Base-by-base conservation (phyloP, 2,329 filamentous ascomycete genomes). In the Emmonsiellopsis sp. region DNA sequence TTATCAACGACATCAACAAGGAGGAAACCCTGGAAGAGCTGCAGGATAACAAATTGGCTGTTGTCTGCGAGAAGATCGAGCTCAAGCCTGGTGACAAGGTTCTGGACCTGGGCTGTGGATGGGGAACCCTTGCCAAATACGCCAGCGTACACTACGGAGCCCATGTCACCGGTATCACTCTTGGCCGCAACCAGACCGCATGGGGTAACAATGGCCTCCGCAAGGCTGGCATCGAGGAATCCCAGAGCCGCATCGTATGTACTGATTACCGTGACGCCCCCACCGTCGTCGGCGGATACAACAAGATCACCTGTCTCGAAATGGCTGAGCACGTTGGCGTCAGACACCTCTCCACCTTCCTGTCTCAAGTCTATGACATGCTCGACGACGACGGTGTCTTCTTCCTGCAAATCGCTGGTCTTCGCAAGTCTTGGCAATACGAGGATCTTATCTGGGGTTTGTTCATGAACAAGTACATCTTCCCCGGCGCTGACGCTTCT, bases 401-500 rank as follows among this genome's bases (percentile, higher is more conserved):
- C 78, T 96, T 93, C 81, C 80, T 97, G 57, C 93, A 97, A 73
- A 90, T 94, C 64, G 90, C 92, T 63, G 93, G 93, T 75, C 81
- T 98, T 57, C 86, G 93, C 63, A 94, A 94, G 78, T 78, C 81
- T 59, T 97, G 93, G 93, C 93, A 97, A 73, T 97, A 95, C 68
- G 91, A 97, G 79, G 92, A 97, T 75, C 81, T 96, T 50, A 87
- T 92, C 71, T 97, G 93, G 93, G 93, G 93, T 70, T 81, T 97
- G 46, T 97, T 96, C 81, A 95, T 97, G 90, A 97, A 97, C 85
- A 96, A 95, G 78, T 95, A 97, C 74, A 80, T 97, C 71, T 97
- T 97, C 82, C 93, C 91, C 35, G 93, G 93, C 69, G 93, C 93
- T 50, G 93, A 97, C 69, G 93, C 93, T 51, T 95, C 89, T 43